Evolutionary conservation across 2,329 filamentous ascomycete species (phyloP), one percentile per base, ranked within the genome.

Genomic region (Emergomyces pasteurianus): DNA sequence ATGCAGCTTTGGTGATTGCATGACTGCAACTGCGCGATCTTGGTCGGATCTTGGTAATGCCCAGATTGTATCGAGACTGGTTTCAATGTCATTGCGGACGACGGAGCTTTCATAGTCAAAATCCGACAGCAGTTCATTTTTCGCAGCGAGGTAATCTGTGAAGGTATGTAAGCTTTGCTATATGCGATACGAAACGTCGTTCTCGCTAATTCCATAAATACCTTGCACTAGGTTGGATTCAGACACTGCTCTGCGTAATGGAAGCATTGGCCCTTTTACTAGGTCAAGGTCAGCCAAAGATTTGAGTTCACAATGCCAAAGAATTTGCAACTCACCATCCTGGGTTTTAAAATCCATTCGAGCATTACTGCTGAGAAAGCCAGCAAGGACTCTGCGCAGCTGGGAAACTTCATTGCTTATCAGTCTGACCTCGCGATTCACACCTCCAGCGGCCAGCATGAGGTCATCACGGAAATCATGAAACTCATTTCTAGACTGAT

Each of bases 1-100:
- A 21, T 57, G 55, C 38, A 57, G 55, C 42, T 57, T 57, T 16
- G 55, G 55, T n/a, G 40, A 57, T 26, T 46, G 55, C 55, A 57
- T 57, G 38, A 57, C 16, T 21, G 40, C 55, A 26, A 57, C 55
- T 31, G 38, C 36, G 8, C 55, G 55, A 46, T 57, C 55, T 16
- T 57, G 55, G 12, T 57, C 55, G 38, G 40, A 26, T 57, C 38
- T 46, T 12, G 55, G 23, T 43, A 57, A 31, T 4, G 38, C 40
- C 55, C 55, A 57, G 26, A 57, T 46, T 7, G 26, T 21, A 21
- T 57, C 23, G 10, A 57, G 55, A 34, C 55, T 57, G 14, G 23
- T 28, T 7, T 57, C 40, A 9, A 57, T 57, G 26, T 46, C 40
- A 16, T 40, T 14, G 40, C 55, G 55, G 18, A 57, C 40, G 26